A percentile compares a stretch with the other conserved stretches of the same genome.
phyloP scores from a whole-genome alignment of 441 rosid genomes.

The Pelargonium myrrhifolium region DNA sequence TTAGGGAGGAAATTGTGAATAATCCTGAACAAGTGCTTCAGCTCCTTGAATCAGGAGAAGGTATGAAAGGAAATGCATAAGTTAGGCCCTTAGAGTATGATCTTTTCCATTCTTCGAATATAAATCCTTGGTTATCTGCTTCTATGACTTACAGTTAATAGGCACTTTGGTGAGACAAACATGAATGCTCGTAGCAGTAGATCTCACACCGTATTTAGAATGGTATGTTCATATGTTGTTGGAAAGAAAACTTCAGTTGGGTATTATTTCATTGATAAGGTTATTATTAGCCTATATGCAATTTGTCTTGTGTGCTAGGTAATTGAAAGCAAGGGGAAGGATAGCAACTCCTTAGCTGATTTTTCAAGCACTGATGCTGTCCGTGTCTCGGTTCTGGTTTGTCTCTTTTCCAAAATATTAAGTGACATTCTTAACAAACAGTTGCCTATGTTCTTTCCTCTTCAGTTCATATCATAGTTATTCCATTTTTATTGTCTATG shows the following conservation, averaged over 20 bases:
- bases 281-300: background rate
- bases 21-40: slow-evolving; percentile 71
- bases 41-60: slow-evolving; percentile 83
- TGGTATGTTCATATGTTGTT: slow-evolving; percentile 40
- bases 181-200: slow-evolving; percentile 93
- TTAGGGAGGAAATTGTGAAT: slow-evolving; percentile 75
- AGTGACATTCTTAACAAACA: too few species aligned
- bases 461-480: background rate
- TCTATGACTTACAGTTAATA: slow-evolving; percentile 43
- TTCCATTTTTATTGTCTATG: slow-evolving; percentile 1
- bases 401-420: slow-evolving; percentile 25
- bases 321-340: slow-evolving; percentile 80
- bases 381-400: slow-evolving; percentile 82
- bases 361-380: slow-evolving; percentile 49
- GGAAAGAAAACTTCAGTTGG: background rate
- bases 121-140: slow-evolving; percentile 4
- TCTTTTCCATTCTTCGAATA: slow-evolving; percentile 10
- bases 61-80: slow-evolving; percentile 35
- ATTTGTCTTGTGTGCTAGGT: slow-evolving; percentile 43
- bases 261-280: background rate
- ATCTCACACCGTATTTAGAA: slow-evolving; percentile 91
- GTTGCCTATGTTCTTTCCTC: background rate
- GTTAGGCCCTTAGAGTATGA: background rate
- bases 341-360: slow-evolving; percentile 27
- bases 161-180: slow-evolving; percentile 94